These are phyloP conservation scores for Metschnikowia arizonensis DNA, from an alignment of 805 yeast genomes.

Conservation along the genomic window DNA sequence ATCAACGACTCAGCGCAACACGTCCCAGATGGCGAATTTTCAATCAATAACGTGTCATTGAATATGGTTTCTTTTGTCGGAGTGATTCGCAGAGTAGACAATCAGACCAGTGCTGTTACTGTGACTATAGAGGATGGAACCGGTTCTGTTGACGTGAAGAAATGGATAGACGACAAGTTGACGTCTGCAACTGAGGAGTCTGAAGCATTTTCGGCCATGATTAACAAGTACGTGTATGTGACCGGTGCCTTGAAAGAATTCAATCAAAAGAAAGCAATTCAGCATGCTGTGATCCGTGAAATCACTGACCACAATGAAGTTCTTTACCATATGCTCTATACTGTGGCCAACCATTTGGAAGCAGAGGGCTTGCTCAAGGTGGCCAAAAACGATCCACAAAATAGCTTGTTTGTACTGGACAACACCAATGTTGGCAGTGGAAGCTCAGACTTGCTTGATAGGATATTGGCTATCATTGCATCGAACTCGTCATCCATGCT, in stretches of 20 bases:
- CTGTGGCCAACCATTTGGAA: constrained; percentile 52
- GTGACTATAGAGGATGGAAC: constrained; percentile 77
- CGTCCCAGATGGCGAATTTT: constrained; percentile 66
- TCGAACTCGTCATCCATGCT: constrained; percentile 54
- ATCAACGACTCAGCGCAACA: constrained; percentile 57
- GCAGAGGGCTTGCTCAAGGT: constrained; percentile 45
- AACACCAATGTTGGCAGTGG: constrained; percentile 18
- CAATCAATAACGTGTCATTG: constrained; percentile 54
- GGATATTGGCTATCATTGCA: constrained; percentile 45
- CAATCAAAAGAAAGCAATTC: constrained; percentile 59
- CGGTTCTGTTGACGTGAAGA: constrained; percentile 53
- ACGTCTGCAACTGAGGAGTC: constrained; percentile 28
- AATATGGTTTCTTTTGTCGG: constrained; percentile 65
- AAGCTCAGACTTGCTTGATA: constrained; percentile 29
- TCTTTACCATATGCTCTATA: constrained; percentile 61
- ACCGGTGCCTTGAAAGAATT: constrained; percentile 49
- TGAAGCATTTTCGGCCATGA: constrained; percentile 31
- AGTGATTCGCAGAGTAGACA: constrained; percentile 60
- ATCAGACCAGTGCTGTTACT: constrained; percentile 51
- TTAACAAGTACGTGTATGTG: constrained; percentile 60
- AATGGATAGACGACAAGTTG: constrained; percentile 48
- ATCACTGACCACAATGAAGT: constrained; percentile 65
- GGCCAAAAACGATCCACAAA: constrained; percentile 19
- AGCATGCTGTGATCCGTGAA: constrained; percentile 55
- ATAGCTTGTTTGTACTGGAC: constrained; percentile 29